Evolutionary conservation across 345 rosid genomes (phyloP).

Genomic region (Melaleuca alternifolia): DNA sequence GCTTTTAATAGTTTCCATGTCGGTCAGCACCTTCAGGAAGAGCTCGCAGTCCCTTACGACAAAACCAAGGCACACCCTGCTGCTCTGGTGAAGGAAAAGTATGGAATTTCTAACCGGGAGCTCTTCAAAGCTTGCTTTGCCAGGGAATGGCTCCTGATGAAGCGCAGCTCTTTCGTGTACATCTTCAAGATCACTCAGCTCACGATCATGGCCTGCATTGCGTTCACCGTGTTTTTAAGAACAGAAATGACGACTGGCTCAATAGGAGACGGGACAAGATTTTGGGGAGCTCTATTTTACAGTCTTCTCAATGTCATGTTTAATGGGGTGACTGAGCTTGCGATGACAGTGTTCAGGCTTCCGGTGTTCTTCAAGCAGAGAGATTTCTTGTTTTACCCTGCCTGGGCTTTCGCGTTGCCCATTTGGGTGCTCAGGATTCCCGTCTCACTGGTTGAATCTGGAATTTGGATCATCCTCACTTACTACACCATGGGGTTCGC

Average conservation of each 20-base stretch:
- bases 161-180: constrained; percentile 12
- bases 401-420: constrained; percentile 52
- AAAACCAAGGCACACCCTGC: constrained; percentile 13
- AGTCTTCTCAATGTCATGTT: constrained; percentile 25
- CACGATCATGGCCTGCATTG: constrained; percentile 10
- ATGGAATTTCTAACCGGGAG: constrained; percentile 22
- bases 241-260: constrained; percentile 11
- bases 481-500: constrained; percentile 45
- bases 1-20: constrained; percentile 14
- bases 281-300: constrained; percentile 37
- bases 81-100: constrained; percentile 19
- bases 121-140: constrained; percentile 21
- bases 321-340: constrained; percentile 34
- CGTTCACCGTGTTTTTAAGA: constrained; percentile 22
- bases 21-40: constrained; percentile 7
- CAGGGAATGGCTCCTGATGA: constrained; percentile 14
- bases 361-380: constrained; percentile 71
- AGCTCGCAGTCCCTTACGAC: constrained; percentile 9
- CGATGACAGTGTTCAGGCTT: constrained; percentile 52
- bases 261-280: constrained; percentile 21
- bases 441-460: constrained; percentile 33
- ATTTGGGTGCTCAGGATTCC: constrained; percentile 39
- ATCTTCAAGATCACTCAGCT: constrained; percentile 19
- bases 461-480: constrained; percentile 26
- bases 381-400: constrained; percentile 38